phyloP scores from a whole-genome alignment of 331 rosid genomes.

The Malus hybrid region DNA sequence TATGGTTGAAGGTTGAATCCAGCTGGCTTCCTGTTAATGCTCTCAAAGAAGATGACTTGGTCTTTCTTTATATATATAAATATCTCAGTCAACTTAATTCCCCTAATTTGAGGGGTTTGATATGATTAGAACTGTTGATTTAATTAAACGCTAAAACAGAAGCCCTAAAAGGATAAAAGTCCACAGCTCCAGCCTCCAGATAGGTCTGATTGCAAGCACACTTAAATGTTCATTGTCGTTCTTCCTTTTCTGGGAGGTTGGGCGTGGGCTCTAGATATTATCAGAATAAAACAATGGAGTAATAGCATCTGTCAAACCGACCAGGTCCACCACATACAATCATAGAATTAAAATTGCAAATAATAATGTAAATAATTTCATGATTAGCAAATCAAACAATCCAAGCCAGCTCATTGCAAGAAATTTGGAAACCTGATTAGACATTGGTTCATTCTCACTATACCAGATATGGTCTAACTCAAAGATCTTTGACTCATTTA shows the following conservation, averaged over 20 bases:
- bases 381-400: background rate
- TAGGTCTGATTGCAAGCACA: background rate
- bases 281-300: background rate
- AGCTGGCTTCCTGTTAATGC: background rate
- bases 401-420: conserved; percentile 38
- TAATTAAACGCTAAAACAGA: background rate
- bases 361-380: background rate
- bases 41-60: background rate
- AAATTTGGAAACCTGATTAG: background rate
- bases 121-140: background rate
- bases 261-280: background rate
- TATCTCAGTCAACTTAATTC: conserved; percentile 29
- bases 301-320: conserved; percentile 48
- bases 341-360: conserved; percentile 4
- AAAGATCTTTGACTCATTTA: background rate
- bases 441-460: background rate
- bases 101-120: conserved; percentile 19
- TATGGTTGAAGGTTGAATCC: background rate
- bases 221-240: background rate
- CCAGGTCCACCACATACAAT: conserved; percentile 23
- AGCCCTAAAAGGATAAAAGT: background rate
- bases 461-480: too few species aligned
- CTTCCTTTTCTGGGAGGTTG: background rate
- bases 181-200: background rate
- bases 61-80: background rate